phyloP scores from a whole-genome alignment of 768 basidiomycete genomes.

The Xerocomellus chrysenteron region DNA sequence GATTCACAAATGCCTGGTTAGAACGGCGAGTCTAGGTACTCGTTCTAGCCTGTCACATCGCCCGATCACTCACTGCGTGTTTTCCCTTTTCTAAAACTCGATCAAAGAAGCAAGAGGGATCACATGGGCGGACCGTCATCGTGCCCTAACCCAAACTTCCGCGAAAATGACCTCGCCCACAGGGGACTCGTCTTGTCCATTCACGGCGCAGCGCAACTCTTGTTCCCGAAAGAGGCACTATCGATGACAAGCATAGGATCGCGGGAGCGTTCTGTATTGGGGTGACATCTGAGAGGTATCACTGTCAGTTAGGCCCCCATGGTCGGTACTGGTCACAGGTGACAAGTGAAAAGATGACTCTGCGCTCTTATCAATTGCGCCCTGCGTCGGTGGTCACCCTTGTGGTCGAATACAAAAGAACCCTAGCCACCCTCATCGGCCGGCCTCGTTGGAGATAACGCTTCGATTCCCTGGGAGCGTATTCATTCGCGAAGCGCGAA shows the following conservation, averaged over 20 bases:
- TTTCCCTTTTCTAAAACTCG: not conserved
- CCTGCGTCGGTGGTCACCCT: constrained; percentile 1
- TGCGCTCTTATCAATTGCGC: not conserved
- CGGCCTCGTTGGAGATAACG: constrained; percentile 14
- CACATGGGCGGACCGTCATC: not conserved
- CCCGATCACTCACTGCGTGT: not conserved
- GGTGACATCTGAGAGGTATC: not conserved
- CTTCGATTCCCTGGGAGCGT: constrained; percentile 12
- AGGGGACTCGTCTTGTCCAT: not conserved
- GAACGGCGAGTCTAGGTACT: not conserved
- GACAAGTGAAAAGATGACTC: not conserved
- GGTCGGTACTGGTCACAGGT: not conserved
- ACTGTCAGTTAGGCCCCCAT: not conserved
- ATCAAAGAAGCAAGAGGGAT: not conserved
- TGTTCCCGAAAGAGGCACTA: not conserved
- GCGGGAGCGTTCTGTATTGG: not conserved
- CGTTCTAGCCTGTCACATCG: not conserved
- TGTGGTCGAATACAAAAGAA: not conserved
- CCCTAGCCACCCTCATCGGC: not conserved
- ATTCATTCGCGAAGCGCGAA: constrained; percentile 12
- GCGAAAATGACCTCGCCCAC: no score
- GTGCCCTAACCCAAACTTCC: no score
- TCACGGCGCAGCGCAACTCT: not conserved
- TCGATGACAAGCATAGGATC: not conserved
- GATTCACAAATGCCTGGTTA: not conserved